phyloP scores from a whole-genome alignment of 768 basidiomycete genomes.

The Baorangia bicolor region DNA sequence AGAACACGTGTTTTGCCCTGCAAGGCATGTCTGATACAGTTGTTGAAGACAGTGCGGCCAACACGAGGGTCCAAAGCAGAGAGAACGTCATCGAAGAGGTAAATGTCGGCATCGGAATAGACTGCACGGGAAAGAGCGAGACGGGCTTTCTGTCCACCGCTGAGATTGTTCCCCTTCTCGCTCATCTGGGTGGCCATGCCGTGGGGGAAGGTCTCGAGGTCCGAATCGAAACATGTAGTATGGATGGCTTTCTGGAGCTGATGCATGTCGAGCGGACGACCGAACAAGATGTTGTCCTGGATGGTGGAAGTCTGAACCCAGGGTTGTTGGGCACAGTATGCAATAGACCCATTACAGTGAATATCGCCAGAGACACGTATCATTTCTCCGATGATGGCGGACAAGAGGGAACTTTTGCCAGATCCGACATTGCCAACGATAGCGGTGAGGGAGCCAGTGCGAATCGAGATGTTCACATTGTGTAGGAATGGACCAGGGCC shows the following conservation, averaged over 20 bases:
- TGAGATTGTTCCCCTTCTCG: conserved; percentile 44
- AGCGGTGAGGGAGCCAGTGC: conserved; percentile 24
- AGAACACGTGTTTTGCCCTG: conserved; percentile 28
- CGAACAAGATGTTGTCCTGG: conserved; percentile 33
- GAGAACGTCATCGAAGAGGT: conserved; percentile 48
- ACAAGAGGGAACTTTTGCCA: conserved; percentile 31
- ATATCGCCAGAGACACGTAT: conserved; percentile 25
- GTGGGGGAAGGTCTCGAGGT: conserved; percentile 28
- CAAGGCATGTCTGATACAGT: conserved; percentile 24
- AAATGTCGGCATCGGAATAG: conserved; percentile 41
- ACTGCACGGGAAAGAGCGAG: conserved; percentile 46
- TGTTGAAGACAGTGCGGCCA: conserved; percentile 33
- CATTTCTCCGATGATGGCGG: conserved; percentile 33
- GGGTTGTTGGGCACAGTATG: conserved; percentile 34
- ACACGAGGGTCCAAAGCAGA: conserved; percentile 48
- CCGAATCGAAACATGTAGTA: conserved; percentile 29
- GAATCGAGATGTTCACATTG: conserved; percentile 22
- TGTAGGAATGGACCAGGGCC: conserved; percentile 18
- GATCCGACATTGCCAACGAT: conserved; percentile 29
- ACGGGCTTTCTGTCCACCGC: conserved; percentile 51
- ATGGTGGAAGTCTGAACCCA: conserved; percentile 33
- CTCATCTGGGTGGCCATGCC: conserved; percentile 44
- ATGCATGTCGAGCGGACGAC: conserved; percentile 26
- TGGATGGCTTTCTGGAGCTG: conserved; percentile 29
- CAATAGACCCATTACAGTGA: conserved; percentile 24